Evolutionary conservation across 139 green algal genomes (phyloP).

Genomic region (Eudorina sp.): DNA sequence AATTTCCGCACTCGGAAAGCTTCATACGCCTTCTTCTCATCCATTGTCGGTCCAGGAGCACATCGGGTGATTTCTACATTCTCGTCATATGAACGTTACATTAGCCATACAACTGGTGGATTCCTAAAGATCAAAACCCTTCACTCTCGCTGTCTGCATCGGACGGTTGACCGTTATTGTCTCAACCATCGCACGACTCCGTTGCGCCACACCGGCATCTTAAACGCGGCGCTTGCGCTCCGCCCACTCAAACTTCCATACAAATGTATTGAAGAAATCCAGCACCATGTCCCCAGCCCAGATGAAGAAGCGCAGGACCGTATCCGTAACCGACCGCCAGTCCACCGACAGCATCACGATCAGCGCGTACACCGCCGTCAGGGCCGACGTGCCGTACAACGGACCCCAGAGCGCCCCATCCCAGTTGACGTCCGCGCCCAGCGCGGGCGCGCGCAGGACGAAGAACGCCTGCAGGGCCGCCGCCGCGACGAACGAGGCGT

Average conservation of each 20-base stretch:
- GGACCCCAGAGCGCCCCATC: conserved; percentile 37
- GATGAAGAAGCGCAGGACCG: not conserved
- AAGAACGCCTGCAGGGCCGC: conserved; percentile 5
- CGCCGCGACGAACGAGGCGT: conserved; percentile 12
- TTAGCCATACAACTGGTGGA: too few species aligned
- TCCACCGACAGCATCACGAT: not conserved
- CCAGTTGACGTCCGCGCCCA: conserved; percentile 39
- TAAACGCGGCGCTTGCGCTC: not conserved
- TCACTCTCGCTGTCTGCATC: too few species aligned
- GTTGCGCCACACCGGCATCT: too few species aligned
- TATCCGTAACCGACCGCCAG: not conserved
- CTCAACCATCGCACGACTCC: too few species aligned
- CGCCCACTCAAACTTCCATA: conserved; percentile 42
- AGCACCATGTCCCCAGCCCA: not conserved
- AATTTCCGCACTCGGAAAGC: conserved; percentile 49
- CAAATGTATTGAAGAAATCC: conserved; percentile 17
- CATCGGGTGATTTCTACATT: too few species aligned
- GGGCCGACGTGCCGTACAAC: conserved; percentile 3
- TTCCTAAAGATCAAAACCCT: too few species aligned
- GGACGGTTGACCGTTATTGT: too few species aligned
- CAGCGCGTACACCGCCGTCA: conserved; percentile 4
- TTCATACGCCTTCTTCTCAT: conserved; percentile 44
- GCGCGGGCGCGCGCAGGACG: not conserved
- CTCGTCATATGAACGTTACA: too few species aligned
- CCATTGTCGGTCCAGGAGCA: not conserved